phyloP scores from a whole-genome alignment of 2,329 filamentous ascomycete genomes.

The Cladophialophora exuberans region DNA sequence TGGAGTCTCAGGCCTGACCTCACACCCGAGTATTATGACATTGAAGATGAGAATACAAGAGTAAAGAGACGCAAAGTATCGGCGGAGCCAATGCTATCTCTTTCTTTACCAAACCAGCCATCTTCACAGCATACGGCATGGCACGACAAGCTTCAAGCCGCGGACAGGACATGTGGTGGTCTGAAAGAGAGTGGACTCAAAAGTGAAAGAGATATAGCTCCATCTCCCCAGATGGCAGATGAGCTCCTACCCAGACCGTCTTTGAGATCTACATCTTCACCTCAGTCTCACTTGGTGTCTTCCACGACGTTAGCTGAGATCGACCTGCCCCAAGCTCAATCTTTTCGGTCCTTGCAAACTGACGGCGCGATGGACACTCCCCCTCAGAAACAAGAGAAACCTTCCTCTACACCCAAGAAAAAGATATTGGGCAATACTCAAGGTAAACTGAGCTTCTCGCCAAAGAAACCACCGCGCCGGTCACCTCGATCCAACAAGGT shows the following conservation, averaged over 20 bases:
- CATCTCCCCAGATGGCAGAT: not conserved
- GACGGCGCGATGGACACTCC: not conserved
- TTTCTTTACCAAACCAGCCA: not conserved
- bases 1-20: not conserved
- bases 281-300: not conserved
- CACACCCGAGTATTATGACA: conserved; percentile 3
- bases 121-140: conserved; percentile 5
- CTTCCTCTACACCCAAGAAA: conserved; percentile 54
- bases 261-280: not conserved
- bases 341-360: not conserved
- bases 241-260: not conserved
- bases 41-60: conserved; percentile 17
- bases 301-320: conserved; percentile 1
- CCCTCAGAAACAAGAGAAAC: conserved; percentile 1
- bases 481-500: conserved; percentile 11
- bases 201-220: not conserved
- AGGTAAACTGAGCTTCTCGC: conserved; percentile 41
- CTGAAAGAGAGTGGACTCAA: not conserved
- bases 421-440: conserved; percentile 53
- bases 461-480: conserved; percentile 8
- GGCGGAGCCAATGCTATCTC: conserved; percentile 1
- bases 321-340: not conserved
- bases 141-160: conserved; percentile 20
- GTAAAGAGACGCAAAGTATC: conserved; percentile 28
- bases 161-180: conserved; percentile 6